Base-by-base conservation (phyloP, 2,329 filamentous ascomycete genomes). In the Colletotrichum sp. region DNA sequence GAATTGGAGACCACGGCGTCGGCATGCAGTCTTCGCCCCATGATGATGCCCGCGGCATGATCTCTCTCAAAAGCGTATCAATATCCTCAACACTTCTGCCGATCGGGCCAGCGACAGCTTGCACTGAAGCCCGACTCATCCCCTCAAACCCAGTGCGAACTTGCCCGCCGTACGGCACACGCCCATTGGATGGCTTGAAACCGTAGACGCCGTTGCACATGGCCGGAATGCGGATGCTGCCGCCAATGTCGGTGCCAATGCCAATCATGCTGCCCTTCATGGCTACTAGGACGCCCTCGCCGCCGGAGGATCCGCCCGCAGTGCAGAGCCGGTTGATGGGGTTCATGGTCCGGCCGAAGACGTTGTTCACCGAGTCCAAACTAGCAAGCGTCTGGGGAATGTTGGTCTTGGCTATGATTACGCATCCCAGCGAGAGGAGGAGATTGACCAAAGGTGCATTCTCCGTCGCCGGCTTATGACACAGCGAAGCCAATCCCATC, bases 401-500 rank as follows among this genome's bases (percentile, higher is more conserved):
- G 48, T 79, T 82, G 6, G 80, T 81, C 36, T 75, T 74, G 1
- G 66, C 52, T 6, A 75, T 24, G 38, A 76, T 58, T 21, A 82
- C 78, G 10, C 81, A 81, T 2, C 81, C 80, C 3, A 78, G 78
- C 38, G 84, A 83, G 67, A 79, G 78, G 21, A 84, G 78, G 1
- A 85, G 78, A 9, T 78, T 80, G 3, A 82, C 81, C 2, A 83
- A 71, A 8, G 80, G 75, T 8, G 82, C 78, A 8, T 85, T 78
- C 8, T 82, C 79, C 5, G 68, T 67, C 6, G 82, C 81, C 10
- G 82, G 79, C 24, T 84, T 80, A 13, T 80, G 80, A 21, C 84
- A 81, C 78, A 82, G 83, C 6, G 76, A 80, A 2, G 82, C 80
- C 48, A 84, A 82, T 3, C 84, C 86, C 81, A 86, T 86, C 1